Evolutionary conservation across 2,329 filamentous ascomycete species (phyloP), one percentile per base, ranked within the genome.

Genomic region (Botrytis cinerea): DNA sequence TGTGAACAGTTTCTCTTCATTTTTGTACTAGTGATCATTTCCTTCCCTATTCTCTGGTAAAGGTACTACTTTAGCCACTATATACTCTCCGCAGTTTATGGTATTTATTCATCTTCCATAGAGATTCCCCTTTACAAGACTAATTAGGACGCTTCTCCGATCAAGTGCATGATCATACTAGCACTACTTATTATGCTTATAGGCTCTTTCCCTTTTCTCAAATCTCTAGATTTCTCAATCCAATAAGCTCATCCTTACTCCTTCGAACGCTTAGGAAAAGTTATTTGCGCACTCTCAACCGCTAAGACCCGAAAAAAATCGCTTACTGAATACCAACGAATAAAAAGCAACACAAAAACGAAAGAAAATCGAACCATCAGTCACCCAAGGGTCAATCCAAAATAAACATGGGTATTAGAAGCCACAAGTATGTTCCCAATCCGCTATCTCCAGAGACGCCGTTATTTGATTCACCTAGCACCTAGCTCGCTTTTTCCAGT

Each of bases 401-500:
- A 54, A 67, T 25, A 40, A 54, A 51, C 20, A 25, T 20, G 64
- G 64, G 64, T 54, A 67, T 67, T 67, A 28, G 32, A 67, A 54
- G 25, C 5, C 7, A 28, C 14, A 40, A 67, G 46, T 35, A 54
- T 28, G 25, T 10, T 25, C 32, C 46, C 32, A 18, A 25, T 54
- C 46, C 46, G 40, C 32, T 9, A 28, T 40, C 2, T 67, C 46
- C 25, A 40, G 14, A 40, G 32, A 40, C 46, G 46, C 64, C 64
- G 45, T 16, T 40, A 20, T 40, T 28, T 20, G 38, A 54, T 54
- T 46, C 46, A 68, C 46, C 35, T 28, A 40, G 35, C 35, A 40
- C 12, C 4, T 10, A 54, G 64, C 35, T 54, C 46, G 35, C 46
- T 22, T 28, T n/a, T 28, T 54, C 32, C 35, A 40, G 51, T 40